Conservation (phyloP, 1,284 basidiomycete species). For the Inonotus hispidus region DNA sequence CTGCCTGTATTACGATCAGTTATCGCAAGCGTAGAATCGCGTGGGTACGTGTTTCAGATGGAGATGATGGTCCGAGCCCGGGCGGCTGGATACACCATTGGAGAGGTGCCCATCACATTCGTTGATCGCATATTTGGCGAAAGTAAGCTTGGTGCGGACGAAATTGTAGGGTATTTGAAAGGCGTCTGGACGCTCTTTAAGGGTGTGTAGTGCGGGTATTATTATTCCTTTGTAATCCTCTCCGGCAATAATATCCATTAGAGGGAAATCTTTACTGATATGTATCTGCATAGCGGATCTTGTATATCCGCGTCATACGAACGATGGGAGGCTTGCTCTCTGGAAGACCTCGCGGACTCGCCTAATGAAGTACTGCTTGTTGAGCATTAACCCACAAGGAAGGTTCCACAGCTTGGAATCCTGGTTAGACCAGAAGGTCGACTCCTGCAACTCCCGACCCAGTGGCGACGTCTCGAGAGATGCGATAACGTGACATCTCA, state of each 20-base stretch:
- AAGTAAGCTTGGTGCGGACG: conserved; percentile 84
- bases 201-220: conserved; percentile 41
- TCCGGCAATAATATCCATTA: neutral
- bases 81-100: conserved; percentile 76
- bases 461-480: neutral
- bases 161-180: conserved; percentile 85
- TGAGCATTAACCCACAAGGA: neutral
- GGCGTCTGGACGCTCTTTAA: conserved; percentile 81
- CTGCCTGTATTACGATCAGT: conserved; percentile 72
- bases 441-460: neutral
- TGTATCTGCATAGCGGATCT: neutral
- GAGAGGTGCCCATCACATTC: conserved; percentile 91
- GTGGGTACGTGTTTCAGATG: conserved; percentile 96
- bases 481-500: neutral
- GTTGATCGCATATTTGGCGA: conserved; percentile 91
- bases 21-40: conserved; percentile 77
- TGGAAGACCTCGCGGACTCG: neutral
- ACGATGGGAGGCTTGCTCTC: neutral
- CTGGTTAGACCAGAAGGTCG: neutral
- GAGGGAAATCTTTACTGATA: neutral
- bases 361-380: conserved; percentile 1
- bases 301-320: neutral
- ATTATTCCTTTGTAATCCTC: neutral
- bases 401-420: conserved; percentile 1
- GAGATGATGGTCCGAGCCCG: conserved; percentile 92